Evolutionary conservation across 2,329 filamentous ascomycete genomes (phyloP), one percentile per base, ranked within the genome.

Genomic region (Cladosporium colombiae): DNA sequence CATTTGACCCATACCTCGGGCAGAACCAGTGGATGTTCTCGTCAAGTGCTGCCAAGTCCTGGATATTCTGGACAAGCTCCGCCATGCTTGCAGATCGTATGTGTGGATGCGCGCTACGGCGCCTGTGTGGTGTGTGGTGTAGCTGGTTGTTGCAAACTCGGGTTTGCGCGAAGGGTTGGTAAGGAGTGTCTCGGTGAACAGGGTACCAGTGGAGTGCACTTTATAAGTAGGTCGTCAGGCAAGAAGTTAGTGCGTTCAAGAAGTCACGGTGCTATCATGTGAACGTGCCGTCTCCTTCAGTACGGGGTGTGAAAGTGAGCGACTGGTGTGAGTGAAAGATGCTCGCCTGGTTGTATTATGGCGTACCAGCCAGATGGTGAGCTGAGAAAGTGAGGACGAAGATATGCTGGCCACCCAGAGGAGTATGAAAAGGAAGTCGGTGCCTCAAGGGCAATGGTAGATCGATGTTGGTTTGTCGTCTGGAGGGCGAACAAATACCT

Each of bases 1-100:
- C 72, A 49, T 79, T 77, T 14, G 78, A 76, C 11, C 65, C 63
- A 49, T 74, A 71, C 23, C 82, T 78, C 18, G 82, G 81, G 69
- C 82, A 84, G 71, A 84, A 83, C 67, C 82, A 80, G 72, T 84
- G 82, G 44, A 78, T 68, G 5, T 78, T 75, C 46, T 73, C 72
- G 50, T 72, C 67, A 53, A 74, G 77, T 46, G 74, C 69, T 62
- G 71, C 71, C 67, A 73, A 69, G 53, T 68, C 64, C 33, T 68
- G 59, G 29, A 72, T 50, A 37, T 70, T 69, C 23, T 68, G 44
- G 18, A 70, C 68, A 13, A 72, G 46, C 62, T 70, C 68, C 57
- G 63, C 63, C 63, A 65, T 65, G 21, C 2, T 27, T 56, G 61
- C 27, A 11, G 31, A 7, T 29, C 1, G 18, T 33, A 10, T 8